Evolutionary conservation across 2,329 filamentous ascomycete genomes (phyloP), one percentile per base, ranked within the genome.

Genomic region (Xylaria digitata): DNA sequence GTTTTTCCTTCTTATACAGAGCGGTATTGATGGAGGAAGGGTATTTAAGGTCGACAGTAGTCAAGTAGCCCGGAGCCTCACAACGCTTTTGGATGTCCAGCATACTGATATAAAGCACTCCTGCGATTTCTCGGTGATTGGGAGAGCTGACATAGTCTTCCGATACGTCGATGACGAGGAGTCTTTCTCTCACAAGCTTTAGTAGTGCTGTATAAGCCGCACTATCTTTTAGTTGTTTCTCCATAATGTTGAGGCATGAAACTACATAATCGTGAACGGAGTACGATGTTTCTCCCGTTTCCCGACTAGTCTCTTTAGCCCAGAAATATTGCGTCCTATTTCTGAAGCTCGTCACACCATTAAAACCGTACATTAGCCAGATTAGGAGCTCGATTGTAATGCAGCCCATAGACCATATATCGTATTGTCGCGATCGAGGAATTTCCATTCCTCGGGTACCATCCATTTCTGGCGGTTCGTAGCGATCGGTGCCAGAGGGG

Each of bases 321-420:
- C 13, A 40, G 37, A 40, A 40, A 40, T 15, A 9, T 9, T 21
- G 9, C 15, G 30, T 50, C 32, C 8, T 21, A 0, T 17, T 26
- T 21, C 30, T 32, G 21, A 67, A 67, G 7, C 0, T 43, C 9
- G 9, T n/a, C 34, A 67, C 30, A 15, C 13, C 49, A 11, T 56
- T 19, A 11, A 26, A 26, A 15, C 54, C 54, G 8, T 57, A 67
- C 15, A 59, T 46, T 42, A 61, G 45, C 65, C 65, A 67, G 17
- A 67, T 26, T 15, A 60, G 21, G 1, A 55, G 8, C 9, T 67
- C 65, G 6, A 67, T 17, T 11, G 63, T 53, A 19, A 67, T 63
- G 19, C 65, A 67, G 17, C 65, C 65, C 54, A 67, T 67, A 6
- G 65, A 67, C 65, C 65, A 63, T n/a, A 67, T 63, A 8, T 67